Conservation (phyloP, 768 basidiomycete genomes). For the Pholiota molesta region DNA sequence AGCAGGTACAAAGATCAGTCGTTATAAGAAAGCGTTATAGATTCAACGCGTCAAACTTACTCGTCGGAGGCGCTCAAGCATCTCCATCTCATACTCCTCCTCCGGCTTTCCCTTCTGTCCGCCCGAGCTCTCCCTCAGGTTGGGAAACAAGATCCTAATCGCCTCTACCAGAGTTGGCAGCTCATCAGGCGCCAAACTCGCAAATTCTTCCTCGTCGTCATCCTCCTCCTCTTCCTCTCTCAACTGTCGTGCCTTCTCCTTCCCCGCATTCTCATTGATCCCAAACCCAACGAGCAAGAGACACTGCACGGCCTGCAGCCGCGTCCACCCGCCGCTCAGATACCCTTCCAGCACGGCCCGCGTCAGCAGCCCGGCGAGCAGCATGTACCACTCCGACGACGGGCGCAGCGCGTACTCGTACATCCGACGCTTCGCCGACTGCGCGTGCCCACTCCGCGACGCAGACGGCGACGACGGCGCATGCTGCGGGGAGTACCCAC, state of each 20-base stretch:
- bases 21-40: not conserved
- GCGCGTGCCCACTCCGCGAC: not conserved
- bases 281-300: conserved; percentile 75
- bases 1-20: not conserved
- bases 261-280: conserved; percentile 30
- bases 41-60: conserved; percentile 43
- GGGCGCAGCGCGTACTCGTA: conserved; percentile 62
- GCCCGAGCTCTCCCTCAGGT: conserved; percentile 36
- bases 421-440: conserved; percentile 25
- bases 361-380: conserved; percentile 75
- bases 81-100: conserved; percentile 74
- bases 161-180: conserved; percentile 71
- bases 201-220: conserved; percentile 39
- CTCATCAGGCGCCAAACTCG: conserved; percentile 60
- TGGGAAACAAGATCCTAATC: conserved; percentile 69
- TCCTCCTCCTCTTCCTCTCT: not conserved
- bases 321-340: conserved; percentile 79
- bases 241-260: conserved; percentile 17
- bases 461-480: conserved; percentile 17
- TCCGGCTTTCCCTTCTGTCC: conserved; percentile 54
- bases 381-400: conserved; percentile 80
- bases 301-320: conserved; percentile 68
- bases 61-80: conserved; percentile 69
- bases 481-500: conserved; percentile 14
- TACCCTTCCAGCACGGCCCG: conserved; percentile 88